Percentiles rank a stretch among this genome's conserved stretches.
phyloP scores from a whole-genome alignment of 306 rosid genomes.

The Acacia confusa region DNA sequence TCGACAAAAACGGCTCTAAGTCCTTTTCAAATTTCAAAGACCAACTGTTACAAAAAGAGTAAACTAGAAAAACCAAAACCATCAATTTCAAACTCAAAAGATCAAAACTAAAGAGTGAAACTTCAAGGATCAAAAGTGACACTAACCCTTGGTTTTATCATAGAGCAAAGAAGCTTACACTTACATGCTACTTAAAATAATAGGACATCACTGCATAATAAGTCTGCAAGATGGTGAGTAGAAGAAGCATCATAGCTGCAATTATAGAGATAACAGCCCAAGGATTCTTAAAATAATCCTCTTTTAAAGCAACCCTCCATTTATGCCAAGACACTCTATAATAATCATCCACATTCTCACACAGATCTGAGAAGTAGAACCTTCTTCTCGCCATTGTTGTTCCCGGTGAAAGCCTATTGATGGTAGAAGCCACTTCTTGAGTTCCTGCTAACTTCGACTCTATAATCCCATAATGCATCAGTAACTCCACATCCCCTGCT shows the following conservation, averaged over 20 bases:
- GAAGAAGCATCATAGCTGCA: not conserved
- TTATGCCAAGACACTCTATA: not conserved
- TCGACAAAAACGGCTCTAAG: fast-evolving
- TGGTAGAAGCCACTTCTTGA: not conserved
- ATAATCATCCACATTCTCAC: not conserved
- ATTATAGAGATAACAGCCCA: not conserved
- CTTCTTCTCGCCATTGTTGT: not conserved
- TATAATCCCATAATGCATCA: constrained; percentile 27
- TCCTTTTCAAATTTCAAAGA: too few relatives aligned
- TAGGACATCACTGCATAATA: not conserved
- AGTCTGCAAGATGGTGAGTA: not conserved
- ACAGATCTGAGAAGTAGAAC: constrained; percentile 1
- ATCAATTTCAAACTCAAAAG: too few relatives aligned
- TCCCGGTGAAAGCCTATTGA: constrained; percentile 18
- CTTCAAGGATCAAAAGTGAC: too few relatives aligned
- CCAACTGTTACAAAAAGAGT: too few relatives aligned
- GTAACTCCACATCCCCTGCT: constrained; percentile 31
- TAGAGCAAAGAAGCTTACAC: not conserved
- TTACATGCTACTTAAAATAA: not conserved
- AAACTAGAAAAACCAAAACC: too few relatives aligned
- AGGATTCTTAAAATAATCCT: not conserved
- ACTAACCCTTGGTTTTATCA: too few relatives aligned
- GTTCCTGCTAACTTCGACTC: constrained; percentile 16
- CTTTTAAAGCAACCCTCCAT: not conserved
- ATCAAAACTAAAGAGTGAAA: too few relatives aligned